Percentiles rank a stretch among this genome's conserved stretches.
Conservation (phyloP, 768 basidiomycete species). For the Xerocomus potaroensis region DNA sequence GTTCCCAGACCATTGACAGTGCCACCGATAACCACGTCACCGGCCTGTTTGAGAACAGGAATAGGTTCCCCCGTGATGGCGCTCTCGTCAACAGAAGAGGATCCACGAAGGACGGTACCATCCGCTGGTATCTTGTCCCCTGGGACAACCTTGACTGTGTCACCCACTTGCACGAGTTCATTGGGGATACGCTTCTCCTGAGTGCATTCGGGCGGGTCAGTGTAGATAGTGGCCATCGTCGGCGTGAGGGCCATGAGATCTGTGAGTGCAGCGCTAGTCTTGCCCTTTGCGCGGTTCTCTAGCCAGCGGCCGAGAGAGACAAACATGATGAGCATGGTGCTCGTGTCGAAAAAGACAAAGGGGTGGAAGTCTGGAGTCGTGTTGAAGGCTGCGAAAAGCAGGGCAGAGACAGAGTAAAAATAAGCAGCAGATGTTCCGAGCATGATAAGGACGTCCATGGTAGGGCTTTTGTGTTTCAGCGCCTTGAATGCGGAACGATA, state of each 20-base stretch:
- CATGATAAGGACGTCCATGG: slow-evolving; percentile 98
- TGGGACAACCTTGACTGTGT: slow-evolving; percentile 89
- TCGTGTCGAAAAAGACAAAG: slow-evolving; percentile 95
- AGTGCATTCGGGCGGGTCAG: slow-evolving; percentile 73
- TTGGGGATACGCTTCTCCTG: slow-evolving; percentile 90
- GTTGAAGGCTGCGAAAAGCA: slow-evolving; percentile 65
- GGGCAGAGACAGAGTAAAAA: slow-evolving; percentile 73
- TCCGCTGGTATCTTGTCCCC: slow-evolving; percentile 97
- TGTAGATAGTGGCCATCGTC: slow-evolving; percentile 94
- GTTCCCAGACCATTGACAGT: slow-evolving; percentile 97
- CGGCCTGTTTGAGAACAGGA: slow-evolving; percentile 78
- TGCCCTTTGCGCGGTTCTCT: slow-evolving; percentile 96
- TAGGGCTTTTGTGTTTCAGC: slow-evolving; percentile 82
- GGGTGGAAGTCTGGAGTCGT: slow-evolving; percentile 68
- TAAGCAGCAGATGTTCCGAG: slow-evolving; percentile 94
- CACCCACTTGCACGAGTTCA: slow-evolving; percentile 92
- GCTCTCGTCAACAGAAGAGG: slow-evolving; percentile 90
- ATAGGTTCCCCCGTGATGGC: slow-evolving; percentile 95
- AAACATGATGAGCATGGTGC: slow-evolving; percentile 97
- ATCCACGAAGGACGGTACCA: slow-evolving; percentile 82
- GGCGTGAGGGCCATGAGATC: slow-evolving; percentile 95
- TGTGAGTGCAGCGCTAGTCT: slow-evolving; percentile 93
- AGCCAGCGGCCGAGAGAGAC: slow-evolving; percentile 93
- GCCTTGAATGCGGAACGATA: slow-evolving; percentile 90
- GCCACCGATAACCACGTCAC: slow-evolving; percentile 90